These are phyloP conservation scores for Ramalina intermedia DNA, from an alignment of 495 filamentous ascomycete genomes.

Conservation along the genomic window DNA sequence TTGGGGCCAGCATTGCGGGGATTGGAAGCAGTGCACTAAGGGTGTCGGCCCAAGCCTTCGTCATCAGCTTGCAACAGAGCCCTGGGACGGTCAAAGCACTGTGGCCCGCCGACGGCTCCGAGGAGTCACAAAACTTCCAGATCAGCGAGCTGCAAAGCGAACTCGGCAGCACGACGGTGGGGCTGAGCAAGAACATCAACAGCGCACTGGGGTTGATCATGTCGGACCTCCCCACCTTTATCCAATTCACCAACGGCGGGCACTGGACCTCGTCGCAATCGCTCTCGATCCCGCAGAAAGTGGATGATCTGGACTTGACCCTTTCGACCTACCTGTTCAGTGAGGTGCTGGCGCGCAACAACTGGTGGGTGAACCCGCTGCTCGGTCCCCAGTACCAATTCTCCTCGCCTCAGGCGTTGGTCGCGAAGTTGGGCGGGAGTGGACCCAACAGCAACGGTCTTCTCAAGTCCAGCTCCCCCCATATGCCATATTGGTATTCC, in stretches of 20 bases:
- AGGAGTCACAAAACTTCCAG: conserved; percentile 7
- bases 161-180: conserved; percentile 1
- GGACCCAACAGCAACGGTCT: not conserved
- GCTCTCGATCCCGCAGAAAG: conserved; percentile 4
- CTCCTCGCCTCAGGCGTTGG: not conserved
- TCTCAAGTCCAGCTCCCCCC: too few relatives aligned
- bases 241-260: conserved; percentile 8
- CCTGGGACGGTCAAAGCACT: conserved; percentile 9
- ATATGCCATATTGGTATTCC: not conserved
- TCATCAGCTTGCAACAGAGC: conserved; percentile 10
- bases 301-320: conserved; percentile 5
- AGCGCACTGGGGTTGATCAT: conserved; percentile 5
- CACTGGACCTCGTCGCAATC: conserved; percentile 5
- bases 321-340: conserved; percentile 9
- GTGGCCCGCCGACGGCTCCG: conserved; percentile 7
- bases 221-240: conserved; percentile 7
- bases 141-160: conserved; percentile 1
- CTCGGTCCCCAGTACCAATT: not conserved
- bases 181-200: conserved; percentile 4
- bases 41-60: conserved; percentile 1
- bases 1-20: conserved; percentile 2
- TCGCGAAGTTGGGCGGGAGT: not conserved
- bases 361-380: not conserved
- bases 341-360: conserved; percentile 4
- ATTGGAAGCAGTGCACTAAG: not conserved